Evolutionary conservation across 176 grass and related monocot genomes (phyloP).

Genomic region (Puya raimondii): DNA sequence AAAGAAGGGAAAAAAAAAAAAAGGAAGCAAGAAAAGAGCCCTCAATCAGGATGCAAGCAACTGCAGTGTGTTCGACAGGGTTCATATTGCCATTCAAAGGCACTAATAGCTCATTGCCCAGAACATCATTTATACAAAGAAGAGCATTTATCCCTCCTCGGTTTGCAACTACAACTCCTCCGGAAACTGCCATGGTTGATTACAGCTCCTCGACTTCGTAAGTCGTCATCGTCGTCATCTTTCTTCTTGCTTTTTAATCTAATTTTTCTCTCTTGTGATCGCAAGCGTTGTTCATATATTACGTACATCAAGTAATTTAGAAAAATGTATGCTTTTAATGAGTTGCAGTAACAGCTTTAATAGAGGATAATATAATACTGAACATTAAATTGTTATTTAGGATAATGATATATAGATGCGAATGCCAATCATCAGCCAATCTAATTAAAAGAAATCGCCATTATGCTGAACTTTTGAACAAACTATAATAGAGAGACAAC

Average conservation of each 20-base stretch:
- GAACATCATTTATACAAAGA: not conserved
- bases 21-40: not conserved
- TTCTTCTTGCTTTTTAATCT: no score
- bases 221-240: not conserved
- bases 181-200: slow-evolving; percentile 4
- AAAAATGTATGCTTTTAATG: no score
- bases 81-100: slow-evolving; percentile 2
- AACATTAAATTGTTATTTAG: no score
- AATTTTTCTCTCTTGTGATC: not conserved
- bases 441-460: no score
- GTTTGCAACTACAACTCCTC: not conserved
- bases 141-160: not conserved
- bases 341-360: no score
- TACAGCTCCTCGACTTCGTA: slow-evolving; percentile 20
- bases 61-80: slow-evolving; percentile 9
- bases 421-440: no score
- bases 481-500: no score
- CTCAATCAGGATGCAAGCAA: slow-evolving; percentile 16
- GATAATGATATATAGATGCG: no score
- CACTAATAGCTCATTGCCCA: not conserved
- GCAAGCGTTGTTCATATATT: no score
- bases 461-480: no score
- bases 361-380: no score
- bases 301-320: no score
- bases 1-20: not conserved